Evolutionary conservation across 306 rosid genomes (phyloP), one percentile per base, ranked within the genome.

Genomic region (Cicer chorassanicum): DNA sequence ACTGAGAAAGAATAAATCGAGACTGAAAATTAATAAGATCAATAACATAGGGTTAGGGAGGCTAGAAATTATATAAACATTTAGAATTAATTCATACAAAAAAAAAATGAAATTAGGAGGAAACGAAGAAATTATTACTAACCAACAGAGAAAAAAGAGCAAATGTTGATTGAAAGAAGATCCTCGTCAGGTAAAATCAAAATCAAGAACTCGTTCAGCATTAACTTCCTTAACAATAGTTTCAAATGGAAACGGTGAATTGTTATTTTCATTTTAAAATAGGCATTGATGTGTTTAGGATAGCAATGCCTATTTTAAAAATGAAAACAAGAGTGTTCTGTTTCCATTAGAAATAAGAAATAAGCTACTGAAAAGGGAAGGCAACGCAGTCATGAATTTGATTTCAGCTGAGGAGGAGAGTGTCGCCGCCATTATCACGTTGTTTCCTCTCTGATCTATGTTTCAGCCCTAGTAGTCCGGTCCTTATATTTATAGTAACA

Each of bases 271-370:
- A 76, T 76, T 67, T 21, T 16, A 55, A 76, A 76, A 76, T 76
- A 76, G 67, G 74, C 80, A 66, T 65, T 64, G 45, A 8, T 15
- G 24, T 3, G 38, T 38, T 63, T 44, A 9, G 8, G 5, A 9
- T 55, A 2, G 8, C 46, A 66, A 76, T 76, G 80, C 80, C 80
- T 76, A 76, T 76, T 76, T 65, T 76, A 55, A 67, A 65, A 76
- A 65, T 76, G 80, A 76, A 76, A 76, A 65, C 0, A 65, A 4
- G 40, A 54, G 21, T 41, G 10, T 34, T 3, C 48, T 76, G 68
- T 55, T 66, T 66, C 49, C 68, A 55, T 66, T 66, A 38, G 74
- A 76, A 76, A 34, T 36, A 18, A 38, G 59, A 67, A 76, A 44
- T 16, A 18, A 41, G 39, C 40, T 34, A 66, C 21, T 55, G 80